These are phyloP conservation scores for Clarireedia paspali DNA, from an alignment of 2,329 filamentous ascomycete species.

Conservation along the genomic window DNA sequence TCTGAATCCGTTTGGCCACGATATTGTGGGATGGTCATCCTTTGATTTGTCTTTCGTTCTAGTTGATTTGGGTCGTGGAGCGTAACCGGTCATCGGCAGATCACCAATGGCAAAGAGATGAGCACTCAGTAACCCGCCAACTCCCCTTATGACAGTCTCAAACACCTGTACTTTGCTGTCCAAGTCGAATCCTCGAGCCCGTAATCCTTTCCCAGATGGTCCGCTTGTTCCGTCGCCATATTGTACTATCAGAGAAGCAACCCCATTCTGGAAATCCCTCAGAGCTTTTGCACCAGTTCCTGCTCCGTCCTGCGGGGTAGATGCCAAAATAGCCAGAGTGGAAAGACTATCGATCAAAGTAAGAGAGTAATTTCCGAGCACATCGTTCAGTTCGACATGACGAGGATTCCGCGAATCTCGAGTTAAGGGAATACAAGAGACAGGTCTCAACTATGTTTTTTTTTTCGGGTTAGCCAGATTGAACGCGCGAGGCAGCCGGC, in stretches of 20 bases:
- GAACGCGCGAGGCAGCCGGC: not conserved
- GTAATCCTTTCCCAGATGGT: conserved; percentile 58
- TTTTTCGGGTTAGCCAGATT: conserved; percentile 9
- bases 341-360: conserved; percentile 94
- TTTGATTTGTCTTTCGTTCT: conserved; percentile 7
- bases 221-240: conserved; percentile 80
- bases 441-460: conserved; percentile 59
- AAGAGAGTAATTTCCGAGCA: conserved; percentile 92
- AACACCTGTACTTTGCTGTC: conserved; percentile 99
- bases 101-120: conserved; percentile 91
- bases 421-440: conserved; percentile 77
- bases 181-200: conserved; percentile 79
- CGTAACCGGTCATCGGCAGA: conserved; percentile 75
- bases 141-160: conserved; percentile 90
- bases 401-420: conserved; percentile 73
- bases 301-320: conserved; percentile 51
- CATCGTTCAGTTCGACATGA: conserved; percentile 86
- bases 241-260: conserved; percentile 66
- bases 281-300: conserved; percentile 54
- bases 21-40: conserved; percentile 45
- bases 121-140: conserved; percentile 84
- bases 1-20: conserved; percentile 68
- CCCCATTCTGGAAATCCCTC: conserved; percentile 70
- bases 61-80: conserved; percentile 34
- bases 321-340: conserved; percentile 86